Evolutionary conservation across 345 rosid species (phyloP).

Genomic region (Rhizophora mangle): DNA sequence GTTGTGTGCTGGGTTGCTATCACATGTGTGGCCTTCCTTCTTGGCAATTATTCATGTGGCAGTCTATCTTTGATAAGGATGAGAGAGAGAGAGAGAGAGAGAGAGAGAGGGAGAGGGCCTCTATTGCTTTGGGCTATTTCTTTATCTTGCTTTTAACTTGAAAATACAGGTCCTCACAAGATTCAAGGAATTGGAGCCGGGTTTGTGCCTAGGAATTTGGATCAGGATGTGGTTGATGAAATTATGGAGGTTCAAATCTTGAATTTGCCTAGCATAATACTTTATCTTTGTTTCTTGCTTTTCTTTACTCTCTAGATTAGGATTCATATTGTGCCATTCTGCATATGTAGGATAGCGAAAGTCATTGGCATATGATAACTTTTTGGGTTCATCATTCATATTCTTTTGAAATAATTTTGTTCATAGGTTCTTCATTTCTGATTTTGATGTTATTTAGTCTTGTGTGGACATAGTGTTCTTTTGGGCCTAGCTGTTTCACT

Average conservation of each 20-base stretch:
- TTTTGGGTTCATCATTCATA: neutral
- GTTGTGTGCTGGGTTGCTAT: too few relatives aligned
- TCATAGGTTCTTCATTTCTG: neutral
- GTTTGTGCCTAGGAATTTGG: conserved; percentile 81
- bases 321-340: neutral
- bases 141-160: conserved; percentile 7
- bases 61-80: too few relatives aligned
- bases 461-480: neutral
- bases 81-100: too few relatives aligned
- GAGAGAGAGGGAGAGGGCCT: too few relatives aligned
- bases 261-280: neutral
- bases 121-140: neutral
- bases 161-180: conserved; percentile 87
- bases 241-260: conserved; percentile 55
- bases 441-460: neutral
- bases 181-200: conserved; percentile 99
- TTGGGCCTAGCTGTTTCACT: neutral
- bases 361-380: neutral
- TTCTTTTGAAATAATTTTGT: neutral
- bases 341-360: neutral
- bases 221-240: conserved; percentile 74
- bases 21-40: too few relatives aligned
- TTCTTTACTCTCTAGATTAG: neutral
- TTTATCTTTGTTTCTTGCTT: conserved; percentile 12
- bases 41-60: too few relatives aligned